Evolutionary conservation across 2,329 filamentous ascomycete species (phyloP), one percentile per base, ranked within the genome.

Genomic region (Colletotrichum aenigma): DNA sequence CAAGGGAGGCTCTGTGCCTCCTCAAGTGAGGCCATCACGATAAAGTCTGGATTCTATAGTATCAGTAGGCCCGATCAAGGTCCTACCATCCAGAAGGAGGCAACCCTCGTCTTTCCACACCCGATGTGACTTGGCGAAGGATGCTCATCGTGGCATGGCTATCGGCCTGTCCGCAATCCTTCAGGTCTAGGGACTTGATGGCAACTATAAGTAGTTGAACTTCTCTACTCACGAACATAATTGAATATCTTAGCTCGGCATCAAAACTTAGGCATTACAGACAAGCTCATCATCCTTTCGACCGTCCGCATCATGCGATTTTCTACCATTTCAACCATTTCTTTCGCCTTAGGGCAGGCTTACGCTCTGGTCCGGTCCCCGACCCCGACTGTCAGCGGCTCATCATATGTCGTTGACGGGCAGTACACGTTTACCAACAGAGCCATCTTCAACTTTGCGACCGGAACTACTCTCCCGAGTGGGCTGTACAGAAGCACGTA

Each of bases 401-500:
- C 78, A 3, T 79, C 80, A 6, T 82, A 81, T n/a, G n/a, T 80
- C 7, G 77, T 82, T 1, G 73, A 77, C 21, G 73, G 78, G 7
- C 64, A 43, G 12, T 70, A 67, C 12, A 55, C 73, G 3, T 82
- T 81, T n/a, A 66, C 76, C 62, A 82, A 82, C 43, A 78, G 78
- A 38, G 70, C 76, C 8, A 34, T 77, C 10, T 82, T 76, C 61
- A 78, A 78, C 0, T 83, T 82, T 12, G 34, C 64, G 2, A 70
- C 75, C 0, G 77, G 77, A 1, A 80, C 75, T 7, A 72, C 7
- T 18, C 74, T 83, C 2, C 81, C 81, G 0, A 9, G 69, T 0
- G 81, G 81, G 1, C 64, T 83, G n/a, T 70, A 66, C 6, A 70
- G 67, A 4, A 82, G 81, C 77, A 71, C 77, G 21, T 83, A 80